A percentile compares a stretch with the other conserved stretches of the same genome.
Evolutionary conservation across 129 eudicot genomes (phyloP).

Genomic region (carrot (Daucus carota)): DH1_v3.0 NC_030382.2:58764001-58764500

Average conservation of each 20-base stretch:
- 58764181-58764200: slow-evolving; percentile 93
- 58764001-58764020: neutral
- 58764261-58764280: slow-evolving; percentile 5
- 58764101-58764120: slow-evolving; percentile 94
- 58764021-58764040: neutral
- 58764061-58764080: slow-evolving; percentile 84
- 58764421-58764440: neutral
- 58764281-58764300: neutral
- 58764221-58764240: slow-evolving; percentile 93
- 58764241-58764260: slow-evolving; percentile 31
- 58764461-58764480: no score
- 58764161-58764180: slow-evolving; percentile 90
- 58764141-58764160: slow-evolving; percentile 89
- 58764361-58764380: no score
- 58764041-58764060: neutral
- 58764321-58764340: neutral
- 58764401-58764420: no score
- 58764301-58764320: no score
- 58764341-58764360: no score
- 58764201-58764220: slow-evolving; percentile 97
- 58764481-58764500: no score
- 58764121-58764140: slow-evolving; percentile 85
- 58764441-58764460: neutral
- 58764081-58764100: slow-evolving; percentile 95
- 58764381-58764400: no score